Evolutionary conservation across 2,329 filamentous ascomycete genomes (phyloP).

Genomic region (Diaporthe capsici): DNA sequence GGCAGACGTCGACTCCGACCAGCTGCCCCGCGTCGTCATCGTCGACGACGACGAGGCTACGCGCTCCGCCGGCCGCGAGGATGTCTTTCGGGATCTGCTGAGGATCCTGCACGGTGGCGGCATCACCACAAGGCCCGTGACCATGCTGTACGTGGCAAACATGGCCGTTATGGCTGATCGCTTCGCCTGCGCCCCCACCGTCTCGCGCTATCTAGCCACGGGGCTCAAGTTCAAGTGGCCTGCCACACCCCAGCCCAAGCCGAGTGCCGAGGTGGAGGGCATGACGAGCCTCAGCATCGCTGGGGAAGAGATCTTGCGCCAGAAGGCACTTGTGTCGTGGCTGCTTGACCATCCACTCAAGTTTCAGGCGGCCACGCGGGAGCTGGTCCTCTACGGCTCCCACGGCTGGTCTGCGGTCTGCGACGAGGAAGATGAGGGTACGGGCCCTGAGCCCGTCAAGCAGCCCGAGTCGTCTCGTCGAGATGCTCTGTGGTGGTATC

Average conservation of each 20-base stretch:
- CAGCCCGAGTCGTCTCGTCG: constrained; percentile 23
- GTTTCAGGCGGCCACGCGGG: constrained; percentile 73
- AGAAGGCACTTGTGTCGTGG: constrained; percentile 78
- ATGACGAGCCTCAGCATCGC: constrained; percentile 54
- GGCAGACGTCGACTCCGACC: constrained; percentile 60
- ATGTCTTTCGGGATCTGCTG: constrained; percentile 77
- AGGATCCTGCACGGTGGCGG: constrained; percentile 73
- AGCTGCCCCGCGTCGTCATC: constrained; percentile 76
- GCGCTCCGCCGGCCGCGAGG: constrained; percentile 69
- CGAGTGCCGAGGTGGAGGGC: constrained; percentile 52
- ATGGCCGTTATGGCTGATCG: constrained; percentile 80
- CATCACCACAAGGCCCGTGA: constrained; percentile 59
- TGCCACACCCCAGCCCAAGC: constrained; percentile 51
- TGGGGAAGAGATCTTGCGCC: constrained; percentile 76
- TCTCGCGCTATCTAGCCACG: constrained; percentile 67
- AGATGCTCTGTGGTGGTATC: constrained; percentile 77
- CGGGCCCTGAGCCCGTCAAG: constrained; percentile 42
- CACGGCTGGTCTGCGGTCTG: constrained; percentile 65
- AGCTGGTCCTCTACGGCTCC: constrained; percentile 77
- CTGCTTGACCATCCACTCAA: constrained; percentile 73
- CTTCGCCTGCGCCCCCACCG: constrained; percentile 73
- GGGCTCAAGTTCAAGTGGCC: constrained; percentile 70
- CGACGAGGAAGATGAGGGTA: constrained; percentile 50
- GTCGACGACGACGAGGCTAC: constrained; percentile 79
- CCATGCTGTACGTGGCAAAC: constrained; percentile 75